Conservation (phyloP, 257 asterid genomes). For the Echites panduratus region DNA sequence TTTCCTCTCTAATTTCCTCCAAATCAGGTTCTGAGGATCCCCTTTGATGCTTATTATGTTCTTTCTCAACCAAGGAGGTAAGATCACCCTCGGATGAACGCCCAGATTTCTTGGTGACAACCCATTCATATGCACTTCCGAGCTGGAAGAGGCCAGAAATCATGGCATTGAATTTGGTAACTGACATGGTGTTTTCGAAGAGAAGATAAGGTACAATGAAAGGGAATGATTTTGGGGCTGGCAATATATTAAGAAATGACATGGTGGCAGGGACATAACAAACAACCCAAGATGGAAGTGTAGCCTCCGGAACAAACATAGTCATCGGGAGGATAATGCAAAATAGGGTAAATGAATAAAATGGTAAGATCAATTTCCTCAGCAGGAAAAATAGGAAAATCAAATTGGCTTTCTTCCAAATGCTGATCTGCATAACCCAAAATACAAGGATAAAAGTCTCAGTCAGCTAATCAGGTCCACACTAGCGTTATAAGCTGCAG, state of each 20-base stretch:
- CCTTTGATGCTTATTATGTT: conserved; percentile 41
- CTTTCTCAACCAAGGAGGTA: conserved; percentile 43
- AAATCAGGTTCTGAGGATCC: conserved; percentile 62
- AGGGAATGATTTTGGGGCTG: conserved; percentile 90
- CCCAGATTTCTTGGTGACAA: conserved; percentile 84
- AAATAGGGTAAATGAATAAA: conserved; percentile 86
- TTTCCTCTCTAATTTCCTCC: conserved; percentile 53
- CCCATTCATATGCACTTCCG: conserved; percentile 93
- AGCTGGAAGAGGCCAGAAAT: conserved; percentile 88
- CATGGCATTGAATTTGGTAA: conserved; percentile 95
- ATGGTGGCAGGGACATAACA: conserved; percentile 78
- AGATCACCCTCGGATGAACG: conserved; percentile 84
- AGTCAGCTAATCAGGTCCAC: not conserved
- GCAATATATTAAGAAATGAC: conserved; percentile 69
- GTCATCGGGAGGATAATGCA: conserved; percentile 92
- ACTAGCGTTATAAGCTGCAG: not conserved
- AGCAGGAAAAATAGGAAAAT: conserved; percentile 73
- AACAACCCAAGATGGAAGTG: conserved; percentile 86
- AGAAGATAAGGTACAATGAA: conserved; percentile 85
- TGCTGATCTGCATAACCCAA: conserved; percentile 35
- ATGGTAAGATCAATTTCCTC: conserved; percentile 75
- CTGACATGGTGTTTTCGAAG: conserved; percentile 94
- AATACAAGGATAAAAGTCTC: not conserved
- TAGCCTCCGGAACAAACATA: conserved; percentile 88
- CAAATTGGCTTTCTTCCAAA: conserved; percentile 44